Conservation (phyloP, 768 basidiomycete genomes). For the Panus rudis region DNA sequence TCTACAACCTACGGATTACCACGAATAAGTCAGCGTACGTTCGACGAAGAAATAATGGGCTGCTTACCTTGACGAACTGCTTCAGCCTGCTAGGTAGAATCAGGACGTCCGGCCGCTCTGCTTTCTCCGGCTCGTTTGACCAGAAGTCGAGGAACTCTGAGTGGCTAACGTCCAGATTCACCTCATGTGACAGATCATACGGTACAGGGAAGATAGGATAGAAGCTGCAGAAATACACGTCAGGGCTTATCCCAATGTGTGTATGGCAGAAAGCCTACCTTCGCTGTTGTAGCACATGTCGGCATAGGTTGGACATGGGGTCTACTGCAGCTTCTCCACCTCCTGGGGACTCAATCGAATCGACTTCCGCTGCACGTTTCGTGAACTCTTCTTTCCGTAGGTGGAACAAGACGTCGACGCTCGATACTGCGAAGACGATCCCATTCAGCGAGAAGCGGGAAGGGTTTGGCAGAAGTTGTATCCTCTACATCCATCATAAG, state of each 20-base stretch:
- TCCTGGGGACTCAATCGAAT: slow-evolving; percentile 32
- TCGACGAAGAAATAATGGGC: not conserved
- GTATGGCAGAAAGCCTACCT: slow-evolving; percentile 41
- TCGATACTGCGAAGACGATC: slow-evolving; percentile 70
- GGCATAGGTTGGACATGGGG: slow-evolving; percentile 68
- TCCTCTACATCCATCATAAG: slow-evolving; percentile 40
- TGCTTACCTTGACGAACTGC: slow-evolving; percentile 78
- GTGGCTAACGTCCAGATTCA: slow-evolving; percentile 89
- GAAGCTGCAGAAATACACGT: slow-evolving; percentile 46
- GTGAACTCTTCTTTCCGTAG: slow-evolving; percentile 78
- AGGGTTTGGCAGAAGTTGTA: slow-evolving; percentile 82
- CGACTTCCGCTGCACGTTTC: slow-evolving; percentile 57
- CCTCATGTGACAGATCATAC: slow-evolving; percentile 60
- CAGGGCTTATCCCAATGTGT: not conserved
- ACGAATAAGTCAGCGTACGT: not conserved
- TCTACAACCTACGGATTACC: slow-evolving; percentile 58
- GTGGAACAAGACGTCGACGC: slow-evolving; percentile 86
- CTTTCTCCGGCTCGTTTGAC: slow-evolving; percentile 31
- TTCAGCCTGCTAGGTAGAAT: slow-evolving; percentile 85
- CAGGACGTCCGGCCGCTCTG: slow-evolving; percentile 82
- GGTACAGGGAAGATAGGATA: slow-evolving; percentile 94
- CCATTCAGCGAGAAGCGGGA: slow-evolving; percentile 80
- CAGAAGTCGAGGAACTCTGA: slow-evolving; percentile 37
- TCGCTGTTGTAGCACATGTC: slow-evolving; percentile 81
- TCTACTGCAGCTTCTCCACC: slow-evolving; percentile 41